A percentile compares a stretch with the other conserved stretches of the same genome.
These are phyloP conservation scores for Schizophyllum amplum DNA, from an alignment of 1,284 basidiomycete genomes.

Conservation along the genomic window DNA sequence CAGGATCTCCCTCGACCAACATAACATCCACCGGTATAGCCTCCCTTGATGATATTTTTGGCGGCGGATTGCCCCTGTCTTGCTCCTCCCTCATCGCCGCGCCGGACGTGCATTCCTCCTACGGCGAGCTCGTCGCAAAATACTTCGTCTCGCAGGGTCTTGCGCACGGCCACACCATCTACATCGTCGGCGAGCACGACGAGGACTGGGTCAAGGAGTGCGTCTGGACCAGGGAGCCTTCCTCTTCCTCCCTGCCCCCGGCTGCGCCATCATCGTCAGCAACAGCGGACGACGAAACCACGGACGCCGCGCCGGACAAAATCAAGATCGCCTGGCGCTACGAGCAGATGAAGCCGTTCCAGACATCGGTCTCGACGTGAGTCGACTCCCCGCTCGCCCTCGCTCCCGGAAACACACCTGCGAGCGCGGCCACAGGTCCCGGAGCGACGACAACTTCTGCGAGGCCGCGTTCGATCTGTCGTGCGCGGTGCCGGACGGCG, in stretches of 20 bases:
- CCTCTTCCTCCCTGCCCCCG: slow-evolving; percentile 10
- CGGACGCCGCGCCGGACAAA: slow-evolving; percentile 30
- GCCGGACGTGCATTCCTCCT: slow-evolving; percentile 80
- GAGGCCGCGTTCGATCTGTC: slow-evolving; percentile 63
- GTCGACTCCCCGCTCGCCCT: slow-evolving; percentile 1
- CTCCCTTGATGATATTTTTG: slow-evolving; percentile 93
- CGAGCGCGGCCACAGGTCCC: slow-evolving; percentile 28
- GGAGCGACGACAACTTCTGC: slow-evolving; percentile 49
- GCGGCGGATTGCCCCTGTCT: slow-evolving; percentile 86
- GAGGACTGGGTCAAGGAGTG: slow-evolving; percentile 54
- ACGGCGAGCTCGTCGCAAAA: slow-evolving; percentile 80
- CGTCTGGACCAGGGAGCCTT: slow-evolving; percentile 62
- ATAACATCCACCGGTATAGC: slow-evolving; percentile 85
- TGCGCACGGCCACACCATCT: slow-evolving; percentile 57
- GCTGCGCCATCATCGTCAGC: background rate
- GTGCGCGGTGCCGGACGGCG: slow-evolving; percentile 39
- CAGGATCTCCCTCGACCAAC: slow-evolving; percentile 50
- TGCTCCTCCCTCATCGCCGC: slow-evolving; percentile 68
- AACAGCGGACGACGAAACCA: slow-evolving; percentile 21
- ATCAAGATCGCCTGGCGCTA: slow-evolving; percentile 97
- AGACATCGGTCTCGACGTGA: slow-evolving; percentile 63
- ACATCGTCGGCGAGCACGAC: slow-evolving; percentile 58
- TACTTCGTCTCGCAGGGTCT: slow-evolving; percentile 89
- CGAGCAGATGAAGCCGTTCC: slow-evolving; percentile 84
- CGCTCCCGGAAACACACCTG: background rate